Conservation (phyloP, 805 yeast species). For the Saccharomycopsis fodiens region DNA sequence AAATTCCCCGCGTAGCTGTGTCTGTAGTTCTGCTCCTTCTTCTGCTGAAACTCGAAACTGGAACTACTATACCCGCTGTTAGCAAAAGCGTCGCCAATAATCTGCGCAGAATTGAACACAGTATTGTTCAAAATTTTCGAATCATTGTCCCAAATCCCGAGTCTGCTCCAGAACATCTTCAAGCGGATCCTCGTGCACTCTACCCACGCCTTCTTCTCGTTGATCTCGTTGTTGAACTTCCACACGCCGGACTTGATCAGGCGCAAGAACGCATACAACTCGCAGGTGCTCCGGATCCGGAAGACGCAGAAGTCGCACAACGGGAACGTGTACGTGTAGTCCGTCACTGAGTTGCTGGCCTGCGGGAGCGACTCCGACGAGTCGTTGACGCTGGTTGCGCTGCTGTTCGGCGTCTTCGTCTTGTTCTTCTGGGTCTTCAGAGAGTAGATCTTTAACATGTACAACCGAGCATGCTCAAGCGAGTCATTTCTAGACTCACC, state of each 20-base stretch:
- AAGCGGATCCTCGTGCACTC: conserved; percentile 57
- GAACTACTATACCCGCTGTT: background rate
- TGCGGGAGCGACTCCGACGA: background rate
- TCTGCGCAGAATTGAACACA: conserved; percentile 19
- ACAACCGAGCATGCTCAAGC: conserved; percentile 71
- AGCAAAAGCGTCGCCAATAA: conserved; percentile 2
- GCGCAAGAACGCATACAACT: conserved; percentile 70
- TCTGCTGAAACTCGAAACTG: conserved; percentile 9
- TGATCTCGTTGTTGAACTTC: conserved; percentile 41
- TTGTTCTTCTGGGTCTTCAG: conserved; percentile 27
- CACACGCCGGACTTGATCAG: conserved; percentile 50
- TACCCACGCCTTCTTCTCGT: conserved; percentile 50
- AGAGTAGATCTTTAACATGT: conserved; percentile 49
- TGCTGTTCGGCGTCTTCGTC: conserved; percentile 1
- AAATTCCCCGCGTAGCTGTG: conserved; percentile 15
- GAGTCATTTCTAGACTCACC: conserved; percentile 68
- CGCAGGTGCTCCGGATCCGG: conserved; percentile 76
- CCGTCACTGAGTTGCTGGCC: conserved; percentile 18
- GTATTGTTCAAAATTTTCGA: conserved; percentile 28
- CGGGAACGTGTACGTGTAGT: conserved; percentile 45
- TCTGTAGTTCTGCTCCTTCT: conserved; percentile 4
- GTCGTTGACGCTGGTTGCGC: background rate
- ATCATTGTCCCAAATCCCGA: conserved; percentile 68
- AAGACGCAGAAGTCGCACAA: conserved; percentile 77
- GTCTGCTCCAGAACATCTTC: conserved; percentile 74